Evolutionary conservation across 768 basidiomycete species (phyloP), one percentile per base, ranked within the genome.

Genomic region (Dentipellis fragilis): DNA sequence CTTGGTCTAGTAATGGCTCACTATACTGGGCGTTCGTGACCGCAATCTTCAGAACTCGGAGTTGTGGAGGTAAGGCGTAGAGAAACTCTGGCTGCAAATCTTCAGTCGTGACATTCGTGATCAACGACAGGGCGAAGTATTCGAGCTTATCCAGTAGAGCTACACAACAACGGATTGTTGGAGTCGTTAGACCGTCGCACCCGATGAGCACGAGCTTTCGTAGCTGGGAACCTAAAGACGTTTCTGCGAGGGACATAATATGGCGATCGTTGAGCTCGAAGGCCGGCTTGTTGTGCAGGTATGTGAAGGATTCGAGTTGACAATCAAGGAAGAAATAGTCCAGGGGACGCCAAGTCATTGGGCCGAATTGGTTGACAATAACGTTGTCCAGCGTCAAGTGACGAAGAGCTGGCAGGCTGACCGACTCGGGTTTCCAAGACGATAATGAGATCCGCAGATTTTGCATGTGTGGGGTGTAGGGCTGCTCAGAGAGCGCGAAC

Each of bases 221-320:
- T 52, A 75, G 62, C 19, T 53, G 48, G 19, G 1, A 49, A 34
- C 19, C 63, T 63, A 21, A 61, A 56, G 12, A 59, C 59, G 2
- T 57, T 29, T 53, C 11, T 16, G 64, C 39, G 42, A 76, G 58
- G 16, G 68, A 71, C 17, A 64, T 54, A 29, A 76, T 65, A 51
- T 71, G 69, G 3, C 39, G 23, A 51, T 73, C 66, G 35, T 69
- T 66, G 19, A 75, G 64, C 59, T 73, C 69, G 55, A 73, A 74
- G 14, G 64, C 71, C 40, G 72, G 60, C 38, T 65, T 56, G 51
- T 71, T 63, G 11, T 66, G 68, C 49, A 62, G 60, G 51, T 74
- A 70, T 17, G 56, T 56, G 59, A 77, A 75, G 14, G 67, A 64
- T 19, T 68, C 60, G 16, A 77, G 65, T n/a, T 50, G 60, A 12